Conservation (phyloP, 306 rosid genomes). For the Pterocarpus macrocarpus region DNA sequence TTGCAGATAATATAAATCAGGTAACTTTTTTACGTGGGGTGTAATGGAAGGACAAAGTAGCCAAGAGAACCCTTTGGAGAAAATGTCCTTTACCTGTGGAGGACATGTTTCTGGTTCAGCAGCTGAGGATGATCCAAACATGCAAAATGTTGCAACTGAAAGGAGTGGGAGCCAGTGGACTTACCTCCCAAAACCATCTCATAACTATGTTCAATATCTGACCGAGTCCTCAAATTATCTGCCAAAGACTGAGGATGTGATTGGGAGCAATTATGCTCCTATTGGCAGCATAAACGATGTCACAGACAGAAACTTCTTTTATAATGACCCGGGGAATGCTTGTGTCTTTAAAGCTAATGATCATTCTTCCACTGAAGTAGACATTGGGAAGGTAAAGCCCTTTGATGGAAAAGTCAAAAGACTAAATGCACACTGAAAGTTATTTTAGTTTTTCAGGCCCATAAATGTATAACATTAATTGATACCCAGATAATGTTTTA, state of each 20-base stretch:
- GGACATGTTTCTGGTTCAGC: constrained; percentile 49
- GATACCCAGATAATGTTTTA: not conserved
- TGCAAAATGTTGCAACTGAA: constrained; percentile 47
- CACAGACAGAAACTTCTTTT: constrained; percentile 48
- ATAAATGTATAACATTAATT: too few relatives aligned
- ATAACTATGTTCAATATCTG: constrained; percentile 63
- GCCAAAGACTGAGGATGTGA: constrained; percentile 53
- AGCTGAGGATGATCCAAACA: constrained; percentile 49
- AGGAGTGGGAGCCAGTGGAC: constrained; percentile 57
- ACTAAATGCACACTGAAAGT: not conserved
- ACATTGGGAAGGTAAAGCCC: constrained; percentile 58
- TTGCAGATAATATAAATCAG: constrained; percentile 29
- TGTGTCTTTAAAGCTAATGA: constrained; percentile 52
- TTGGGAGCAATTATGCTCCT: constrained; percentile 54
- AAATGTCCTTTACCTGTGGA: constrained; percentile 40
- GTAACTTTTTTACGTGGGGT: not conserved
- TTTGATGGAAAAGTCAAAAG: not conserved
- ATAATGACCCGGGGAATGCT: constrained; percentile 52
- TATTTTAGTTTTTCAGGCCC: not conserved
- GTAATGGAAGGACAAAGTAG: constrained; percentile 69
- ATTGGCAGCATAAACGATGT: constrained; percentile 42
- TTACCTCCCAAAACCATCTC: constrained; percentile 57
- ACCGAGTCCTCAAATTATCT: constrained; percentile 63
- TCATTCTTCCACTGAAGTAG: constrained; percentile 55
- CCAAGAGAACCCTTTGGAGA: constrained; percentile 47